phyloP scores from a whole-genome alignment of 2,329 filamentous ascomycete species.

The Neophaeococcomyces mojaviensis region DNA sequence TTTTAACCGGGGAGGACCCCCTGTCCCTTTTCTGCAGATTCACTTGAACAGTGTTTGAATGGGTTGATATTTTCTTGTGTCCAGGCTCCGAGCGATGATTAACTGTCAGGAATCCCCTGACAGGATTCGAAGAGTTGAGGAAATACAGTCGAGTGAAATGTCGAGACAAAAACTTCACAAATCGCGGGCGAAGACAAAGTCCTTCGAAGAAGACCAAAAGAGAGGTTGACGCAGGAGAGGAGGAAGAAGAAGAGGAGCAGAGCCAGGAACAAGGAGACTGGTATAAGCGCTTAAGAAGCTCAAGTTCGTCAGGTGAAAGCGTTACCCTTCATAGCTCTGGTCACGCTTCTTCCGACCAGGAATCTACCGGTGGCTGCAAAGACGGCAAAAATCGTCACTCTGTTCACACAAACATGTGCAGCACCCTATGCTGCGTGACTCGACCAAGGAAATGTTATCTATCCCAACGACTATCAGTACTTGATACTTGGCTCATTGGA shows the following conservation, averaged over 20 bases:
- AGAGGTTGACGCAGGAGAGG: background rate
- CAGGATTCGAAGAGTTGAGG: background rate
- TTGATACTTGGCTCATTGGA: too few species aligned
- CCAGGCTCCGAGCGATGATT: background rate
- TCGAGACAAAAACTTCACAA: background rate
- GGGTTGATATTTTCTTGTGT: background rate
- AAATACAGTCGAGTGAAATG: background rate
- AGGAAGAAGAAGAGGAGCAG: background rate
- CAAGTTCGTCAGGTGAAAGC: background rate
- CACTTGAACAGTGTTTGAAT: conserved; percentile 1
- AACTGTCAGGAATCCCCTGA: background rate
- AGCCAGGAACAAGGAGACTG: too few species aligned
- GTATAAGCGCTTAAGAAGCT: background rate
- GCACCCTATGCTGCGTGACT: too few species aligned
- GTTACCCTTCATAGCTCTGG: background rate
- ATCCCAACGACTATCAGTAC: too few species aligned
- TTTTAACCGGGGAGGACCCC: background rate
- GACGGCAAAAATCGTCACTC: too few species aligned
- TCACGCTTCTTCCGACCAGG: too few species aligned
- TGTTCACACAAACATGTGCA: too few species aligned
- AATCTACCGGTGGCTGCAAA: too few species aligned
- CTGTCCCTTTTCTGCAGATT: conserved; percentile 1
- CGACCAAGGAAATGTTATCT: too few species aligned
- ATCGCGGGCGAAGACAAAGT: background rate
- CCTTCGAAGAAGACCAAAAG: background rate